Evolutionary conservation across 2,329 filamentous ascomycete species (phyloP), one percentile per base, ranked within the genome.

Genomic region (Boeremia exigua): DNA sequence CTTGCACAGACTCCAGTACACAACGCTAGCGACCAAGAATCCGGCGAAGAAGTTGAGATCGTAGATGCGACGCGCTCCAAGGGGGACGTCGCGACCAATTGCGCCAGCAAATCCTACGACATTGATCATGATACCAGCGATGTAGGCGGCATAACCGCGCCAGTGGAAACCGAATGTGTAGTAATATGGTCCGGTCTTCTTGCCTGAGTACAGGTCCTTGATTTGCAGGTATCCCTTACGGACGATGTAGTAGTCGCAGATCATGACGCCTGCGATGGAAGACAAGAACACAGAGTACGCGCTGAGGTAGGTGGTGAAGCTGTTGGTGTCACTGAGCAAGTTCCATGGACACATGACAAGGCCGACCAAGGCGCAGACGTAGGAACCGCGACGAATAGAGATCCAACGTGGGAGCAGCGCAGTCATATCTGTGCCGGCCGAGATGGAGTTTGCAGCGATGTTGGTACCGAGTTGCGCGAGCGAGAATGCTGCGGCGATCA

Each of bases 201-300:
- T 85, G 9, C 84, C 88, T 47, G 88, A 88, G 79, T 96, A 97
- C 0, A 97, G 83, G 51, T 91, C 87, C 67, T 86, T 87, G 62
- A 94, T 81, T 62, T 92, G 86, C 2, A 95, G 81, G 72, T 92
- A 96, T 5, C 93, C 93, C 55, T 84, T 87, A 54, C 93, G 89
- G 5, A 96, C 90, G 52, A 89, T 59, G 76, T 96, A 97, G 80
- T 97, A 97, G 75, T 97, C 93, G 64, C 83, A 85, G 57, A 92
- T 81, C 79, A 96, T 95, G 61, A 96, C 91, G n/a, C 93, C 93
- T 0, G 91, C 92, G 60, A 97, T 96, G 38, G 90, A 92, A 56
- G 90, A 93, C n/a, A 97, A 83, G 78, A 97, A 97, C 53, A 97
- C 92, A 3, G 90, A 92, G 79, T 96, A 96, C 1, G 93, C 89